A percentile compares a stretch with the other conserved stretches of the same genome.
These are phyloP conservation scores for Mycena maculata DNA, from an alignment of 768 basidiomycete genomes.

Conservation along the genomic window DNA sequence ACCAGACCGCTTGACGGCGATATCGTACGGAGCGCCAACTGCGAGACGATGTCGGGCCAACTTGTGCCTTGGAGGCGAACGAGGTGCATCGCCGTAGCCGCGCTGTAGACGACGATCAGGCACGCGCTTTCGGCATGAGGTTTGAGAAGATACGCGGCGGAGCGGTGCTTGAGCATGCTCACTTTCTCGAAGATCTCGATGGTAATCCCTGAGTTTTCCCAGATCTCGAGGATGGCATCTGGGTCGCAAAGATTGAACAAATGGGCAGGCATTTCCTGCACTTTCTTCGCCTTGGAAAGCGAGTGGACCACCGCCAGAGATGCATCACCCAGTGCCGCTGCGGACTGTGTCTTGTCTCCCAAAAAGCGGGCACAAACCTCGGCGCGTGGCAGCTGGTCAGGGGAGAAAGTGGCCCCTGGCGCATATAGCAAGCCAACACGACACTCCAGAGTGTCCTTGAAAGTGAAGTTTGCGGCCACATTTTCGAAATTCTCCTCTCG, in stretches of 20 bases:
- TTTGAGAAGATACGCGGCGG: slow-evolving; percentile 4
- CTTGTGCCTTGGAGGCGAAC: not conserved
- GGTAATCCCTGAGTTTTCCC: not conserved
- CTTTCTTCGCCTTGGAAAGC: not conserved
- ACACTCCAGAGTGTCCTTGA: slow-evolving; percentile 3
- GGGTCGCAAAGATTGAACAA: slow-evolving; percentile 1
- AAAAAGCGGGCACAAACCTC: slow-evolving; percentile 1
- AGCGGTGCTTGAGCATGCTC: not conserved
- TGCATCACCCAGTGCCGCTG: not conserved
- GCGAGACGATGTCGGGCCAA: slow-evolving; percentile 2
- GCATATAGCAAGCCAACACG: not conserved
- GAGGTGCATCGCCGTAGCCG: not conserved
- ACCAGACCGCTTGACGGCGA: not conserved
- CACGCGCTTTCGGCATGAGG: not conserved
- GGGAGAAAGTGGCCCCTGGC: not conserved
- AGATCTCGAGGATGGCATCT: not conserved
- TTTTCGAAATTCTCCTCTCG: not conserved
- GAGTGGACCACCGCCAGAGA: not conserved
- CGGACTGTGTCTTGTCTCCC: not conserved
- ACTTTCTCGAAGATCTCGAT: slow-evolving; percentile 2
- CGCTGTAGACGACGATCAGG: slow-evolving; percentile 7
- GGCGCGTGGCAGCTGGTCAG: not conserved
- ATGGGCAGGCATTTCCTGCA: slow-evolving; percentile 2
- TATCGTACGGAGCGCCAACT: slow-evolving; percentile 1
- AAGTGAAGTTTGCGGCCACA: not conserved